Conservation (phyloP, 2,329 filamentous ascomycete species). For the Trichophyton equinum region DNA sequence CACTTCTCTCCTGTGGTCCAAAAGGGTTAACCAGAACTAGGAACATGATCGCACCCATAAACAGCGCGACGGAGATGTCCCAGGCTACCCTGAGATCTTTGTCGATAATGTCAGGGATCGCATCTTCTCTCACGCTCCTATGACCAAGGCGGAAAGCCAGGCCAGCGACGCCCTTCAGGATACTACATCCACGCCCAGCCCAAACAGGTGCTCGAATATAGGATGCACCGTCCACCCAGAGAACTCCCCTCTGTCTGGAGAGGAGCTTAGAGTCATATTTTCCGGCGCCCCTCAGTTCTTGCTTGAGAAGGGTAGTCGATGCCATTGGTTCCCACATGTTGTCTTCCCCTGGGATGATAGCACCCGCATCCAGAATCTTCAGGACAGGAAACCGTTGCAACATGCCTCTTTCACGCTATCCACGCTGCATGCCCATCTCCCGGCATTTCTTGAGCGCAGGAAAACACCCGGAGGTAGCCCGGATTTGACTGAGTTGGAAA, state of each 20-base stretch:
- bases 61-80: background rate
- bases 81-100: background rate
- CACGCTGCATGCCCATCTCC: conserved; percentile 35
- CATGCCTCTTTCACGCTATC: conserved; percentile 32
- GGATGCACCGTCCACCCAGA: conserved; percentile 4
- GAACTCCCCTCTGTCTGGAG: conserved; percentile 13
- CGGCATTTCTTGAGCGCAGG: conserved; percentile 27
- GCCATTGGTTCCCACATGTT: conserved; percentile 31
- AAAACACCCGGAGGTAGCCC: conserved; percentile 7
- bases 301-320: conserved; percentile 31
- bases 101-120: background rate
- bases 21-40: background rate
- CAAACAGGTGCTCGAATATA: background rate
- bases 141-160: background rate
- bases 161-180: background rate
- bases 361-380: conserved; percentile 28
- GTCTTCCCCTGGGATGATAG: conserved; percentile 35
- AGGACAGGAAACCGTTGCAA: conserved; percentile 28
- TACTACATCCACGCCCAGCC: background rate
- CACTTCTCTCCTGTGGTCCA: too few species aligned
- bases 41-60: background rate
- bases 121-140: background rate
- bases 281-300: conserved; percentile 35
- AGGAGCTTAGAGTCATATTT: conserved; percentile 31
- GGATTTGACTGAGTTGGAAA: conserved; percentile 14